Percentiles rank a stretch among this genome's conserved stretches.
Evolutionary conservation across 2,329 filamentous ascomycete species (phyloP).

Genomic region (Herpotrichia juniperi): DNA sequence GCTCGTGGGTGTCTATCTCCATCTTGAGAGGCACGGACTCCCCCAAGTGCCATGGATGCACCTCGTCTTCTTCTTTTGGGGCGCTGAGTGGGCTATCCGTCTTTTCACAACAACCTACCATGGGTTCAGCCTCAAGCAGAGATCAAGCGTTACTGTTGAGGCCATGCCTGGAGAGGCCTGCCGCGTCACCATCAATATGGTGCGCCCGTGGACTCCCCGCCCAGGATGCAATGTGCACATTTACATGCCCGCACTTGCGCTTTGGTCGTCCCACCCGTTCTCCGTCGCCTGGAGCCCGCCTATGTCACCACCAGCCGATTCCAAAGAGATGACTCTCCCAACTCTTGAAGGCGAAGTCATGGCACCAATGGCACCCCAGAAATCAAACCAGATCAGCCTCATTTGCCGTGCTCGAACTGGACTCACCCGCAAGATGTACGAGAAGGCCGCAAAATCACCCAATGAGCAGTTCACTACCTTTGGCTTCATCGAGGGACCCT

Average conservation of each 20-base stretch:
- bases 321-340: conserved; percentile 42
- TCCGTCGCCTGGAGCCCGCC: conserved; percentile 56
- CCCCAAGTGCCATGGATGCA: conserved; percentile 77
- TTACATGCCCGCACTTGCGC: conserved; percentile 59
- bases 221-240: conserved; percentile 67
- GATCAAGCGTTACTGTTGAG: conserved; percentile 61
- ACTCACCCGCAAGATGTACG: conserved; percentile 73
- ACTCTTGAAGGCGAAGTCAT: conserved; percentile 36
- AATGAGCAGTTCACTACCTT: conserved; percentile 66
- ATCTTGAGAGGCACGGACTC: conserved; percentile 71
- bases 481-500: conserved; percentile 77
- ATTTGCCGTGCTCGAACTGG: conserved; percentile 76
- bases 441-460: conserved; percentile 67
- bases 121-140: conserved; percentile 58
- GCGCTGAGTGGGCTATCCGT: conserved; percentile 64
- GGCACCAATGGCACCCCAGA: conserved; percentile 27
- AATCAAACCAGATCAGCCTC: conserved; percentile 66
- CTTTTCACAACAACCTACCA: conserved; percentile 58
- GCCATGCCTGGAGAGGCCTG: conserved; percentile 66
- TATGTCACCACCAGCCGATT: conserved; percentile 22
- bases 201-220: conserved; percentile 58
- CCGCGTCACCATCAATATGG: conserved; percentile 65
- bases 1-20: conserved; percentile 77
- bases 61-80: conserved; percentile 78
- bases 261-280: conserved; percentile 56